Conservation (phyloP, 164 flowering plant genomes). For the Brasenia schreberi region DNA sequence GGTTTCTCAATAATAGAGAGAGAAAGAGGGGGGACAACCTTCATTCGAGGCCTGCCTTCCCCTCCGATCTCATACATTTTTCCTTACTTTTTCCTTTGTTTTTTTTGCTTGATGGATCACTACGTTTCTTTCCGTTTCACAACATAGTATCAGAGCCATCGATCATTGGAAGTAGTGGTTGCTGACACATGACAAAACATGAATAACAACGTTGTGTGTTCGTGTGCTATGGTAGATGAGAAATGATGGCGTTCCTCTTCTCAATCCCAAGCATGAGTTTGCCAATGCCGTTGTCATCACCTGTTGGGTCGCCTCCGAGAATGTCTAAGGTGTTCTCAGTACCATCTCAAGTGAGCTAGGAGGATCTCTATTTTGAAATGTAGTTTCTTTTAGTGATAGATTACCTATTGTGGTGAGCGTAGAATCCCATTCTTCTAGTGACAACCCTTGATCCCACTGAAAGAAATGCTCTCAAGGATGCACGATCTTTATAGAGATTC, state of each 20-base stretch:
- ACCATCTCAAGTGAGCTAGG: constrained; percentile 63
- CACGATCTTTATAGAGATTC: constrained; percentile 74
- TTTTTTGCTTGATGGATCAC: no score
- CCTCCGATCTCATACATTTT: no score
- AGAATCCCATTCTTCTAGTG: constrained; percentile 93
- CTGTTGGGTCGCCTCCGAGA: constrained; percentile 76
- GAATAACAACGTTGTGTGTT: no score
- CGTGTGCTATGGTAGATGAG: no score
- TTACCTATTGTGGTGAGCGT: constrained; percentile 43
- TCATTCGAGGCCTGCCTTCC: no score
- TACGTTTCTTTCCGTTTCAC: no score
- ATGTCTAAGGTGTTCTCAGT: constrained; percentile 73
- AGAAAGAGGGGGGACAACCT: no score
- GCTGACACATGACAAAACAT: no score
- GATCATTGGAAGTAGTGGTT: no score
- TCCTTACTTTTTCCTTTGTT: no score
- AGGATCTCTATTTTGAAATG: constrained; percentile 96
- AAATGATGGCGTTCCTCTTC: constrained; percentile 4
- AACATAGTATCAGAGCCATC: no score
- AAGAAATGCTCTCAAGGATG: constrained; percentile 59
- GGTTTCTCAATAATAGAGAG: no score
- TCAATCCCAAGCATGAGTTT: constrained; percentile 40
- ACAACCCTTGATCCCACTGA: constrained; percentile 92
- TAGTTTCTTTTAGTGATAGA: constrained; percentile 95
- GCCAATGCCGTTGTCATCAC: constrained; percentile 51